phyloP scores from a whole-genome alignment of 768 basidiomycete species.

The Pleurotus tuber-regium region DNA sequence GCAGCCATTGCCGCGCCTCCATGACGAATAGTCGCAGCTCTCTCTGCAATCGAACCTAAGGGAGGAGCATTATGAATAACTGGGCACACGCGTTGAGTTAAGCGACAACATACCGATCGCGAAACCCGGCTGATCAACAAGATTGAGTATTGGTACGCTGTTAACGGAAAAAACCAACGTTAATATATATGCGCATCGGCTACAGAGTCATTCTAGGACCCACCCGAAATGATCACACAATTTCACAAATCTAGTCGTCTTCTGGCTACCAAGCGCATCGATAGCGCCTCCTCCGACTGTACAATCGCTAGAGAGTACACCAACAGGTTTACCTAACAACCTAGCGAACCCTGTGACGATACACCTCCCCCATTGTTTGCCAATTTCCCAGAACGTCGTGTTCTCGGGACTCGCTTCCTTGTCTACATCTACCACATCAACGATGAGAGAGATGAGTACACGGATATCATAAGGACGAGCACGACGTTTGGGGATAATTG shows the following conservation, averaged over 20 bases:
- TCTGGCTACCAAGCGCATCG: conserved; percentile 37
- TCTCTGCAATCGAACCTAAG: conserved; percentile 32
- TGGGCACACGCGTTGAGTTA: not conserved
- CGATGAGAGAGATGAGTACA: conserved; percentile 29
- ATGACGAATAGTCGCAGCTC: conserved; percentile 36
- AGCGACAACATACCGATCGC: conserved; percentile 27
- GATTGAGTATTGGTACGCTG: conserved; percentile 36
- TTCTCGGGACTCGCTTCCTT: conserved; percentile 13
- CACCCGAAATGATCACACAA: conserved; percentile 42
- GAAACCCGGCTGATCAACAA: conserved; percentile 40
- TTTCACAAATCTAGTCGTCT: conserved; percentile 33
- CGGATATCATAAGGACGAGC: conserved; percentile 35
- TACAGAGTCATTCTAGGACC: too few relatives aligned
- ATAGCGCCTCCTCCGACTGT: conserved; percentile 38
- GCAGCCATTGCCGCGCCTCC: conserved; percentile 35
- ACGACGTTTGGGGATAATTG: conserved; percentile 34
- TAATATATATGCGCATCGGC: not conserved
- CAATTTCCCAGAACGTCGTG: conserved; percentile 36
- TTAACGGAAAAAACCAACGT: not conserved
- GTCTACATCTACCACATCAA: conserved; percentile 21
- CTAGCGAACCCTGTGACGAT: conserved; percentile 39
- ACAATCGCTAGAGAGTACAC: conserved; percentile 37
- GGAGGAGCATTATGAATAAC: not conserved
- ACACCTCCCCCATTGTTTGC: conserved; percentile 32
- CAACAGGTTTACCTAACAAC: conserved; percentile 31